A percentile compares a stretch with the other conserved stretches of the same genome.
These are phyloP conservation scores for Candida easanensis DNA, from an alignment of 805 yeast genomes.

Conservation along the genomic window DNA sequence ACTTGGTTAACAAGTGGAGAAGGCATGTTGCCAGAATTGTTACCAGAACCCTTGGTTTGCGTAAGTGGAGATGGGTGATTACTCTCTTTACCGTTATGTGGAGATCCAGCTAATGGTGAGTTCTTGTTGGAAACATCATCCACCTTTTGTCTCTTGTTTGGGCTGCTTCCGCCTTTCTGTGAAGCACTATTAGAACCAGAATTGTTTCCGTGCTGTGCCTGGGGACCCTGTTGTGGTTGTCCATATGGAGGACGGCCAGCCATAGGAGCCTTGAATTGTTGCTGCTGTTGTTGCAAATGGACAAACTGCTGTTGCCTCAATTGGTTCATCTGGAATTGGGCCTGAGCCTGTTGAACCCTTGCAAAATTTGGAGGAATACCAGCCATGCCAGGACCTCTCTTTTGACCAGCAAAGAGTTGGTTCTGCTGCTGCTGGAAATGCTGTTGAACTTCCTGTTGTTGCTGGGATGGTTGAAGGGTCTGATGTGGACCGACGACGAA, in stretches of 20 bases:
- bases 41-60: slow-evolving; percentile 11
- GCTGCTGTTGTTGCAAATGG: slow-evolving; percentile 26
- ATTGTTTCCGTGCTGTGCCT: background rate
- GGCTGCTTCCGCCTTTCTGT: slow-evolving; percentile 14
- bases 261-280: slow-evolving; percentile 17
- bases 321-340: slow-evolving; percentile 50
- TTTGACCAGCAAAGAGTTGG: slow-evolving; percentile 25
- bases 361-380: slow-evolving; percentile 25
- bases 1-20: slow-evolving; percentile 19
- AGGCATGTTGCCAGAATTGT: slow-evolving; percentile 25
- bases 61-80: slow-evolving; percentile 13
- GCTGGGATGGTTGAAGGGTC: slow-evolving; percentile 23
- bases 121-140: slow-evolving; percentile 14
- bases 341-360: slow-evolving; percentile 34
- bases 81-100: slow-evolving; percentile 8
- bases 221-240: slow-evolving; percentile 3
- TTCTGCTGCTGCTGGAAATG: slow-evolving; percentile 28
- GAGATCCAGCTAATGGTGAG: slow-evolving; percentile 14
- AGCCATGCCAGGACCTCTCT: slow-evolving; percentile 10
- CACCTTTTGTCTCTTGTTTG: slow-evolving; percentile 23
- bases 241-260: slow-evolving; percentile 9
- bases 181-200: slow-evolving; percentile 1
- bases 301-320: slow-evolving; percentile 40
- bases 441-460: slow-evolving; percentile 28
- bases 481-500: slow-evolving; percentile 18